These are phyloP conservation scores for Penicillium odoratum DNA, from an alignment of 495 filamentous ascomycete species.

Conservation along the genomic window DNA sequence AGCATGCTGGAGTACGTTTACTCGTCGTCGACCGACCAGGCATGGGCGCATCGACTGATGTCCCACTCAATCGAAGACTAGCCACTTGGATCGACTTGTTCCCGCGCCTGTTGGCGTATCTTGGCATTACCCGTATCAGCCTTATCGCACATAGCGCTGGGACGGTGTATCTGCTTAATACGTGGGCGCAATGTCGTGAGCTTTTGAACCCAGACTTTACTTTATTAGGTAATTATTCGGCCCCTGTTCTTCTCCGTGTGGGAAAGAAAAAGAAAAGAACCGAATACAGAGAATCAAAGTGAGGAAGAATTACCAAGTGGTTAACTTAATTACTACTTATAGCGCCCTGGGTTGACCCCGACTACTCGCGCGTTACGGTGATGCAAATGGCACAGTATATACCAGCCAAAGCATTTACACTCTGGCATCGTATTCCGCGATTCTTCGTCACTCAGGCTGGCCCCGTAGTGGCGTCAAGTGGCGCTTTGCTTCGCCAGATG, in stretches of 20 bases:
- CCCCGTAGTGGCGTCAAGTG: conserved; percentile 26
- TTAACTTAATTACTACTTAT: neutral
- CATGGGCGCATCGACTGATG: conserved; percentile 47
- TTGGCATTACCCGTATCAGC: conserved; percentile 40
- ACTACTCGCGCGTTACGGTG: conserved; percentile 32
- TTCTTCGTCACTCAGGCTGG: conserved; percentile 33
- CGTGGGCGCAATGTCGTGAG: conserved; percentile 35
- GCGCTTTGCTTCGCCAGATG: conserved; percentile 14
- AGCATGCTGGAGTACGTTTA: conserved; percentile 31
- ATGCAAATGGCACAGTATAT: conserved; percentile 31
- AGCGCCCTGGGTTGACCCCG: conserved; percentile 50
- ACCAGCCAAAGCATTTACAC: conserved; percentile 26
- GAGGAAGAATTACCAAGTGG: no score
- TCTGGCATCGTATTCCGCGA: conserved; percentile 36
- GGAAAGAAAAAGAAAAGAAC: no score
- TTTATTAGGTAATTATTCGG: conserved; percentile 30
- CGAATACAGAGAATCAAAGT: no score
- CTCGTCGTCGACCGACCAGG: conserved; percentile 36
- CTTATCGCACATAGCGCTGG: conserved; percentile 47
- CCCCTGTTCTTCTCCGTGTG: neutral
- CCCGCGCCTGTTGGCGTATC: conserved; percentile 39
- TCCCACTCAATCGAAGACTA: conserved; percentile 37
- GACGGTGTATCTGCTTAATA: conserved; percentile 49
- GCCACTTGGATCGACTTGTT: conserved; percentile 43
- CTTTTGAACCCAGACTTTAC: conserved; percentile 39